Percentiles rank a stretch among this genome's conserved stretches.
These are phyloP conservation scores for Fusarium euwallaceae DNA, from an alignment of 2,329 filamentous ascomycete species.

Conservation along the genomic window DNA sequence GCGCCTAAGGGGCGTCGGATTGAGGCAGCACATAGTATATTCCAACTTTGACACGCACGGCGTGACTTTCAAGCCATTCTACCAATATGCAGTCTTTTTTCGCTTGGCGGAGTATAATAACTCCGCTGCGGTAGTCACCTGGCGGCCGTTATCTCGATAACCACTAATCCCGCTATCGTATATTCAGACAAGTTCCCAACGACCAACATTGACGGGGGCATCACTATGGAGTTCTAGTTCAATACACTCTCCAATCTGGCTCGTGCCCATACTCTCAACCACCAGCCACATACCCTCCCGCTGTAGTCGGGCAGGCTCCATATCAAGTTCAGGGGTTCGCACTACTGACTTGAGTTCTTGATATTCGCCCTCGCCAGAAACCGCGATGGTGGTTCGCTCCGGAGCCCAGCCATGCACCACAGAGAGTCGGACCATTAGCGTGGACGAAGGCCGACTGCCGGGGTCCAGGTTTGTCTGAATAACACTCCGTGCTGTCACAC, in stretches of 20 bases:
- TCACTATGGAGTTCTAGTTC: slow-evolving; percentile 67
- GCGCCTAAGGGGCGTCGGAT: slow-evolving; percentile 30
- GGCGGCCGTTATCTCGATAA: neutral
- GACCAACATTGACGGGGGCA: slow-evolving; percentile 57
- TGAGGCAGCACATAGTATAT: slow-evolving; percentile 27
- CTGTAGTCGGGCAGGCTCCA: slow-evolving; percentile 72
- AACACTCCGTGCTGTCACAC: slow-evolving; percentile 50
- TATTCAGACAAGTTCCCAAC: slow-evolving; percentile 56
- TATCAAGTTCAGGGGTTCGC: slow-evolving; percentile 79
- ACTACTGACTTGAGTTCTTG: slow-evolving; percentile 76
- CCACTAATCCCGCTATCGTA: neutral
- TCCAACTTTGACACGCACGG: slow-evolving; percentile 14
- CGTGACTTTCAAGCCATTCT: neutral
- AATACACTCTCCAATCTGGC: slow-evolving; percentile 58
- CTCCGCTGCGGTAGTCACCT: neutral
- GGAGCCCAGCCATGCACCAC: slow-evolving; percentile 81
- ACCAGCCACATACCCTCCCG: slow-evolving; percentile 80
- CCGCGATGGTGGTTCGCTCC: slow-evolving; percentile 72
- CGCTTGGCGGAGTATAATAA: neutral
- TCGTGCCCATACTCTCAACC: slow-evolving; percentile 80
- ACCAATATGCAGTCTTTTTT: neutral
- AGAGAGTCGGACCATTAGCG: slow-evolving; percentile 73
- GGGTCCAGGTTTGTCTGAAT: slow-evolving; percentile 38
- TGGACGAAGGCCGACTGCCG: slow-evolving; percentile 56
- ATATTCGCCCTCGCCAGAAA: slow-evolving; percentile 80